Conservation (phyloP, 2,329 filamentous ascomycete species). For the Colletotrichum salicis region DNA sequence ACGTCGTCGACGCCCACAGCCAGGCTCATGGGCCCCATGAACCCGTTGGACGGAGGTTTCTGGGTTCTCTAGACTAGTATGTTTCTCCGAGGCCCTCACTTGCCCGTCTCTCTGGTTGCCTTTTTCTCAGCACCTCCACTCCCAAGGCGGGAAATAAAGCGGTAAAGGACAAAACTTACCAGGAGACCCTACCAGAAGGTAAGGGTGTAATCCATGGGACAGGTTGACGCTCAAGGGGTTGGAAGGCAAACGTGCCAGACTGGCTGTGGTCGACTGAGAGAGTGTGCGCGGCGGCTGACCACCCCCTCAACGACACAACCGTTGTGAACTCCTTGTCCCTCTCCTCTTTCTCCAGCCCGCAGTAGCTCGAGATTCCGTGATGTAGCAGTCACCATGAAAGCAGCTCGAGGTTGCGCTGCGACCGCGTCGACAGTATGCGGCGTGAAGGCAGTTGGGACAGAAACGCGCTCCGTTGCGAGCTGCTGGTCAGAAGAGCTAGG, state of each 20-base stretch:
- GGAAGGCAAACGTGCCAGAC: slow-evolving; percentile 10
- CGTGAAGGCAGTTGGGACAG: not conserved
- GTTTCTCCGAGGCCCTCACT: slow-evolving; percentile 13
- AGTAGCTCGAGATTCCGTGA: not conserved
- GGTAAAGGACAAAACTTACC: slow-evolving; percentile 8
- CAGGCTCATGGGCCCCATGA: slow-evolving; percentile 7
- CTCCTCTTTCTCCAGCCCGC: not conserved
- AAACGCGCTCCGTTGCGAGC: not conserved
- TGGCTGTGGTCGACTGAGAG: not conserved
- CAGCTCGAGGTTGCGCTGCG: not conserved
- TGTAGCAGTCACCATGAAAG: slow-evolving; percentile 6
- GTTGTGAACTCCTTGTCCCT: not conserved
- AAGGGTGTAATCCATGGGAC: slow-evolving; percentile 8
- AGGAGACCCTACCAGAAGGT: slow-evolving; percentile 15
- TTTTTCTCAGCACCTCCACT: slow-evolving; percentile 17
- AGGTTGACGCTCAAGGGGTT: slow-evolving; percentile 22
- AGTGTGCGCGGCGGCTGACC: slow-evolving; percentile 26
- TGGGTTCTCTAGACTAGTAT: not conserved
- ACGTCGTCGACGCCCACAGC: slow-evolving; percentile 1
- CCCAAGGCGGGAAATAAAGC: slow-evolving; percentile 18
- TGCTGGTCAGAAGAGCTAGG: not conserved
- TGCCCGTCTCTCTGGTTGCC: not conserved
- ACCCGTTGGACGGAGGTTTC: slow-evolving; percentile 4
- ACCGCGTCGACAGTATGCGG: slow-evolving; percentile 2
- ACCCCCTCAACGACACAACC: slow-evolving; percentile 11